These are phyloP conservation scores for Fraxinus nigra DNA, from an alignment of 305 asterid species.

Conservation along the genomic window DNA sequence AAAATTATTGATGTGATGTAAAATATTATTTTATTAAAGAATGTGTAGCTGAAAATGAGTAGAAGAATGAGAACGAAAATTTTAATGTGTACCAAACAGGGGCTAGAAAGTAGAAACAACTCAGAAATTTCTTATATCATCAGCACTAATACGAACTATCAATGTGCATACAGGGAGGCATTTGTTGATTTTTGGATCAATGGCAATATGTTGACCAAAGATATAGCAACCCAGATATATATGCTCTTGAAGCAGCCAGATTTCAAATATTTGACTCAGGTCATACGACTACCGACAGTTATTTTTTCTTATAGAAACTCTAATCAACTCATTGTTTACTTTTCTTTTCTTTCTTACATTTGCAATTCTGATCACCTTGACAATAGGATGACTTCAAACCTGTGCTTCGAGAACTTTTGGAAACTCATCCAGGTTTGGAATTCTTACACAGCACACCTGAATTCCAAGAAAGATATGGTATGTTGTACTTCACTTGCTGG, in stretches of 20 bases:
- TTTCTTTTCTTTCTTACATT: constrained; percentile 15
- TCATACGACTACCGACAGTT: constrained; percentile 14
- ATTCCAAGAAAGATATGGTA: constrained; percentile 99
- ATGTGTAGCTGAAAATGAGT: too few species aligned
- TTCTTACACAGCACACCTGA: constrained; percentile 97
- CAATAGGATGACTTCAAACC: constrained; percentile 85
- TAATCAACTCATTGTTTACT: neutral
- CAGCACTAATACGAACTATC: neutral
- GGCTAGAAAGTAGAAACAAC: neutral
- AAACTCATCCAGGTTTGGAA: constrained; percentile 95
- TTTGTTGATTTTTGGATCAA: constrained; percentile 86
- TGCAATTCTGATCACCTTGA: constrained; percentile 22
- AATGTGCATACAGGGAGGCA: constrained; percentile 63
- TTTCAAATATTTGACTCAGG: constrained; percentile 69
- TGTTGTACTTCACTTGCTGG: constrained; percentile 15
- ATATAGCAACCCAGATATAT: constrained; percentile 69
- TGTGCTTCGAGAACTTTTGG: constrained; percentile 85
- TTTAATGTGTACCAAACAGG: too few species aligned
- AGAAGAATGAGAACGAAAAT: too few species aligned
- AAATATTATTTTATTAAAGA: too few species aligned
- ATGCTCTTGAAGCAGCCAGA: constrained; percentile 82
- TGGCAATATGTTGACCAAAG: constrained; percentile 79
- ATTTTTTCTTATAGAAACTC: neutral
- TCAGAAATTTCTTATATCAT: neutral
- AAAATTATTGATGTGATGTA: too few species aligned